phyloP scores from a whole-genome alignment of 495 filamentous ascomycete species.

The Talaromyces borbonicus region DNA sequence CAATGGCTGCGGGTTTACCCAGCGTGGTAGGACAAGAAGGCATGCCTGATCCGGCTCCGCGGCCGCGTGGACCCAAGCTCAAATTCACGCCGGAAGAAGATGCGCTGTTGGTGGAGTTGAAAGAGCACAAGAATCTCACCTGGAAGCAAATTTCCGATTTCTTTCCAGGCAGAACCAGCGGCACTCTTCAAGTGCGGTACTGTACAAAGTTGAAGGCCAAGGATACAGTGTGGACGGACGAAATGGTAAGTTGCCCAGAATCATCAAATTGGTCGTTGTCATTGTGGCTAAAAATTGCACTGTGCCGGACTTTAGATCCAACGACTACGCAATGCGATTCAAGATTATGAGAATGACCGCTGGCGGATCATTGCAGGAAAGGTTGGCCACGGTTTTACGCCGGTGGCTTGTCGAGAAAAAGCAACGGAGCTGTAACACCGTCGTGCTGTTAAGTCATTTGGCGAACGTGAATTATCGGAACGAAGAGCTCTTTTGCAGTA shows the following conservation, averaged over 20 bases:
- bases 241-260: slow-evolving; percentile 64
- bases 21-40: slow-evolving; percentile 72
- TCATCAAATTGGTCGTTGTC: neutral
- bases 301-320: slow-evolving; percentile 45
- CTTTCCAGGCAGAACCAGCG: slow-evolving; percentile 79
- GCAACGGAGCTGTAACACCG: slow-evolving; percentile 45
- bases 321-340: slow-evolving; percentile 65
- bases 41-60: slow-evolving; percentile 68
- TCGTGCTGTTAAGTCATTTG: neutral
- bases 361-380: slow-evolving; percentile 84
- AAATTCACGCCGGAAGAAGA: slow-evolving; percentile 91
- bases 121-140: slow-evolving; percentile 83
- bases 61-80: slow-evolving; percentile 72
- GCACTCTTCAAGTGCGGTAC: slow-evolving; percentile 85
- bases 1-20: slow-evolving; percentile 35
- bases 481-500: neutral
- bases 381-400: slow-evolving; percentile 75
- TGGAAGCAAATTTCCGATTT: slow-evolving; percentile 97
- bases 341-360: slow-evolving; percentile 82
- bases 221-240: slow-evolving; percentile 84
- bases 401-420: slow-evolving; percentile 74
- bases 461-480: too few relatives aligned
- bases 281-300: slow-evolving; percentile 3
- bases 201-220: slow-evolving; percentile 91
- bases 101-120: slow-evolving; percentile 70